Evolutionary conservation across 140 eudicot genomes (phyloP), one percentile per base, ranked within the genome.

Genomic region (Flaveria floridana): DNA sequence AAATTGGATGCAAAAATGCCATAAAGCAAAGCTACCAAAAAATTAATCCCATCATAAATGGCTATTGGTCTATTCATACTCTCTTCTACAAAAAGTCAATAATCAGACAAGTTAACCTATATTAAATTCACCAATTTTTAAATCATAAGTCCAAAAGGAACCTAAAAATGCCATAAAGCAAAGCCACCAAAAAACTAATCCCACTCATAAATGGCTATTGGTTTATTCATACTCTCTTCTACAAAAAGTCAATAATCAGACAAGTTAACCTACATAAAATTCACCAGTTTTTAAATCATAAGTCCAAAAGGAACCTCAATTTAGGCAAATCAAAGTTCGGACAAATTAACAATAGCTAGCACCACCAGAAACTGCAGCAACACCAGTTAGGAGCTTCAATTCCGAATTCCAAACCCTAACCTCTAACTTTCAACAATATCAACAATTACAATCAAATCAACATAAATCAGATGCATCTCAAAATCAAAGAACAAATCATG

Each of bases 381-480:
- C 30, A 44, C 41, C 39, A 76, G 14, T 59, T 46, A 44, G 8
- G 14, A 70, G 50, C 47, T 61, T 70, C 77, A 52, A 50, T 70
- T 78, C 30, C 64, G 3, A 70, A 70, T 30, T 21, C 30, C 50
- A 50, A 78, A 50, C 78, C 82, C 82, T 53, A 71, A 78, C 34
- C 70, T 78, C 77, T 18, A 51, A 18, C 46, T 53, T 7, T 16
- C 7, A 30, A 14, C 26, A 16, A 41, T 16, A 48, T 16, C 42
- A 11, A 52, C 12, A 63, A 52, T 53, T 18, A 72, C 67, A 72
- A 26, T 55, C 41, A 64, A 39, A 79, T 39, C 53, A 64, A 25
- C 47, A 25, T 2, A 53, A 72, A n/a, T 16, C 14, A 61, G 7
- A 28, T 30, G 14, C 67, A 46, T 6, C 41, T 34, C 41, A 34